phyloP scores from a whole-genome alignment of 345 rosid genomes.

The Eucalyptus pumila region DNA sequence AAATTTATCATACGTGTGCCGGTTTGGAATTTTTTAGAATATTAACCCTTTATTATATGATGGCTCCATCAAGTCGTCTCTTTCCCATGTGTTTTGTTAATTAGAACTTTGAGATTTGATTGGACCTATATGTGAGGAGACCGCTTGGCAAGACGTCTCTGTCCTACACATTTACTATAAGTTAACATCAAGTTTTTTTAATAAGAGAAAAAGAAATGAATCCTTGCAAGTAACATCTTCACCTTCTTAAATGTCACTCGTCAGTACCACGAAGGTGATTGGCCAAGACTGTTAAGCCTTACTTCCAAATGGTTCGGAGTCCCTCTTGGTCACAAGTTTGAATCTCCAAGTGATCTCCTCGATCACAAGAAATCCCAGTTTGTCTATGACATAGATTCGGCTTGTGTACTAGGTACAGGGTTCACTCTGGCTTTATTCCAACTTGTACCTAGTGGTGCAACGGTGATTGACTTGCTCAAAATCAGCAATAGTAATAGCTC shows the following conservation, averaged over 20 bases:
- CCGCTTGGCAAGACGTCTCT: not conserved
- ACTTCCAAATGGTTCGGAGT: not conserved
- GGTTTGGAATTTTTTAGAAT: rapidly evolving
- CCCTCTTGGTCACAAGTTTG: not conserved
- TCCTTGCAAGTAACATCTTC: not conserved
- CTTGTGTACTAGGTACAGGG: not conserved
- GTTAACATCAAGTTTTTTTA: not conserved
- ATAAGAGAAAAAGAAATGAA: not conserved
- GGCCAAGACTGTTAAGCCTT: not conserved
- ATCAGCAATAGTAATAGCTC: not conserved
- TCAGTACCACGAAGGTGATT: not conserved
- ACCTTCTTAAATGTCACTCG: not conserved
- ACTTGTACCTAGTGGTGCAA: not conserved
- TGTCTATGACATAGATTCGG: not conserved
- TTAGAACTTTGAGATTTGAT: not conserved
- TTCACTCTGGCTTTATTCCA: not conserved
- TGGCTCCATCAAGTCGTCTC: not conserved
- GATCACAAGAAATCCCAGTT: not conserved
- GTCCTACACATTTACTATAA: not conserved
- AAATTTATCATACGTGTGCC: rapidly evolving
- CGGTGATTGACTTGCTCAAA: not conserved
- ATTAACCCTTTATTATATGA: not conserved
- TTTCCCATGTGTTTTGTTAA: not conserved
- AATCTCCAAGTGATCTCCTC: not conserved
- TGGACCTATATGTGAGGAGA: not conserved